These are phyloP conservation scores for Trichoderma koningiopsis DNA, from an alignment of 2,329 filamentous ascomycete genomes.

Conservation along the genomic window DNA sequence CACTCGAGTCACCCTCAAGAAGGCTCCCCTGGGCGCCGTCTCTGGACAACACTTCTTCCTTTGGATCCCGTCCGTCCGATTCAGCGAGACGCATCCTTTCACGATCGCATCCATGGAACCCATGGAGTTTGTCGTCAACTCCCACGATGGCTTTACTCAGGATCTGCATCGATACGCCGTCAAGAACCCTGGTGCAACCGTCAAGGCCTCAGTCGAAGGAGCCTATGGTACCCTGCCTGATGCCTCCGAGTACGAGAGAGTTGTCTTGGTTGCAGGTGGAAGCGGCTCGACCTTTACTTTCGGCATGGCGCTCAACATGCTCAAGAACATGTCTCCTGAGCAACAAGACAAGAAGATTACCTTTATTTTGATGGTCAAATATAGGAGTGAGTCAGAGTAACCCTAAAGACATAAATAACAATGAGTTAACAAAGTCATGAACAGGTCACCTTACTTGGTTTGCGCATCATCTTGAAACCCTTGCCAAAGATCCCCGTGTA, in stretches of 20 bases:
- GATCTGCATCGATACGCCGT: conserved; percentile 56
- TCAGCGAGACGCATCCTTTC: conserved; percentile 64
- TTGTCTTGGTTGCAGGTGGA: conserved; percentile 62
- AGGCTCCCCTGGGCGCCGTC: conserved; percentile 48
- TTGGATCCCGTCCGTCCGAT: conserved; percentile 61
- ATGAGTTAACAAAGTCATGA: neutral
- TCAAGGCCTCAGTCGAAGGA: conserved; percentile 59
- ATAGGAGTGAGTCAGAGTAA: conserved; percentile 38
- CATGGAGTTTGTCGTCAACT: conserved; percentile 60
- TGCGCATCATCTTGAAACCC: conserved; percentile 38
- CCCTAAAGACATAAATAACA: neutral
- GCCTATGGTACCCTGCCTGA: conserved; percentile 60
- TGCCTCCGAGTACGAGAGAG: conserved; percentile 54
- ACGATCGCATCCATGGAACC: conserved; percentile 58
- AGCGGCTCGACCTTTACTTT: conserved; percentile 61
- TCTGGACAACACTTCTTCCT: conserved; percentile 65
- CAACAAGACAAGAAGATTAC: conserved; percentile 34
- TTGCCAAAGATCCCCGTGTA: conserved; percentile 38
- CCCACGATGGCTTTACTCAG: conserved; percentile 61
- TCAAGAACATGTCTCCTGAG: conserved; percentile 33
- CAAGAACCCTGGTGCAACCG: conserved; percentile 49
- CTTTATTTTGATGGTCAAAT: conserved; percentile 47
- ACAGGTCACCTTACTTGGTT: conserved; percentile 45
- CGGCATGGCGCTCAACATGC: conserved; percentile 43
- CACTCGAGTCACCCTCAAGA: conserved; percentile 56